Evolutionary conservation across 2,329 filamentous ascomycete genomes (phyloP), one percentile per base, ranked within the genome.

Genomic region (Simplicillium sp.): DNA sequence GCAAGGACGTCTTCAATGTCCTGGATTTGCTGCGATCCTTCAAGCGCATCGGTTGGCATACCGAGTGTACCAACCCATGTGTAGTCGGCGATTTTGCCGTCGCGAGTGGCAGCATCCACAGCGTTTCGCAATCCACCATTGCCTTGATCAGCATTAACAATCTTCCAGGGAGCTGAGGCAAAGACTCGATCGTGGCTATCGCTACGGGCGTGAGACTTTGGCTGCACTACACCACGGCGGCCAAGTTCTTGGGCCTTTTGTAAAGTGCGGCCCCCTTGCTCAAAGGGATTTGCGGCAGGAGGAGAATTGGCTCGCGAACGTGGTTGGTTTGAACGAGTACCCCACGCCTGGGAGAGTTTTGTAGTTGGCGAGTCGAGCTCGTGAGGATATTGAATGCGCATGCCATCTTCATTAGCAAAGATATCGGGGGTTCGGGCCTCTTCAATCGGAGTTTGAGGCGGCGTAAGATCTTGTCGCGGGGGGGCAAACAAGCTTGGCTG

Each of bases 81-180:
- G 55, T 87, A 83, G 41, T 94, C 84, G 15, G 75, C 71, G 9
- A 87, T 65, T 46, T 75, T 73, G 15, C 80, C 82, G 41, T 81
- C 77, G 36, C 86, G 76, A 13, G 77, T 71, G 2, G 86, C 84
- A 13, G 87, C 87, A 46, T 86, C 80, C 29, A 92, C 80, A 4
- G 90, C 90, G 57, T 95, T 96, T 52, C 85, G 81, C 37, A 97
- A 73, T 15, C 90, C 92, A 16, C 88, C 89, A 55, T 97, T 97
- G 43, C 90, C 90, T 62, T 94, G 87, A 42, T 94, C 83, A 1
- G 88, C 86, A 42, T 82, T 81, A 45, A 88, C 84, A 29, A 97
- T 78, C 29, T 74, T 82, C 85, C 89, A 97, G 39, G 82, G 73
- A 9, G 84, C 83, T n/a, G 78, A 73, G 37, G 85, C 82, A 53